Evolutionary conservation across 176 grass and related monocot species (phyloP).

Genomic region (Oryza coarctata): DNA sequence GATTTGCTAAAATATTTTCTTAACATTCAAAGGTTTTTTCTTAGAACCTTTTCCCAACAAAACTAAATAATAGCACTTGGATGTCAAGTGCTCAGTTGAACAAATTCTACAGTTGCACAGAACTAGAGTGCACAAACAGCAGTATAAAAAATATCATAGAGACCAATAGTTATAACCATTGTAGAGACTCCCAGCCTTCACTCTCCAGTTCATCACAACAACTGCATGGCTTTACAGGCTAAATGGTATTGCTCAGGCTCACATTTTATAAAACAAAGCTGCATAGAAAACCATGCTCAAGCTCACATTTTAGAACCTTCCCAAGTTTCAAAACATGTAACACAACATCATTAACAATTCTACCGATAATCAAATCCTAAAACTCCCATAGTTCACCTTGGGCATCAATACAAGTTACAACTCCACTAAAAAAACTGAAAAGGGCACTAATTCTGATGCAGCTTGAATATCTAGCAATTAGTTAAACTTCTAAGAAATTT

Average conservation of each 20-base stretch:
- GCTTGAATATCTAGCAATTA: neutral
- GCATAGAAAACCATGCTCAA: neutral
- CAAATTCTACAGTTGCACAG: neutral
- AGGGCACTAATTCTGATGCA: neutral
- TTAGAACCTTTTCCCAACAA: neutral
- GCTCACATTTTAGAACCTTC: neutral
- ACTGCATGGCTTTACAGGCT: neutral
- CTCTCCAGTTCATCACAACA: neutral
- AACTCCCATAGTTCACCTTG: neutral
- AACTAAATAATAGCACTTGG: neutral
- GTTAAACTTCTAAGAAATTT: conserved; percentile 5
- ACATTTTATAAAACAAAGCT: neutral
- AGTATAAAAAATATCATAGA: neutral
- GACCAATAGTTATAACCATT: neutral
- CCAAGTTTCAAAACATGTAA: neutral
- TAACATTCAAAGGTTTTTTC: neutral
- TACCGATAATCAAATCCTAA: conserved; percentile 12
- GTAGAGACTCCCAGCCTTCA: neutral
- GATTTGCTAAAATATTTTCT: neutral
- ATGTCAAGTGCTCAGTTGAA: neutral
- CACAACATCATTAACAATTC: neutral
- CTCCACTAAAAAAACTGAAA: neutral
- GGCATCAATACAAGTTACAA: neutral
- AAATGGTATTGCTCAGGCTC: neutral
- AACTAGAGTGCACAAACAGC: neutral